Evolutionary conservation across 1,139 yeast genomes (phyloP), one percentile per base, ranked within the genome.

Genomic region (Pichia sp.): DNA sequence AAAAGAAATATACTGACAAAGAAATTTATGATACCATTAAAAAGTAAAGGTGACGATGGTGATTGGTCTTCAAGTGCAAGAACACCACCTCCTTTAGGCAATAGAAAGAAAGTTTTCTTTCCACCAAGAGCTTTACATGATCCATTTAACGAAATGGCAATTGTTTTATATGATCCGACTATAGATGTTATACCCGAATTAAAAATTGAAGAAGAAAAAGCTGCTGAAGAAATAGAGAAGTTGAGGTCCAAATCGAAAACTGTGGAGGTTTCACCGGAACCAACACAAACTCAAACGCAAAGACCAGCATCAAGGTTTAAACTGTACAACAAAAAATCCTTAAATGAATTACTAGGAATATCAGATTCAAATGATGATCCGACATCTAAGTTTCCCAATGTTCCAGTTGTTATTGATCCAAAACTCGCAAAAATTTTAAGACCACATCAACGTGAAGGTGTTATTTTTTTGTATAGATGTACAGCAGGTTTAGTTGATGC

Each of bases 381-480:
- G 44, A 58, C 60, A 16, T 73, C 74, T 36, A 77, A 75, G 52
- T 80, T 76, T 52, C 86, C 95, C 0, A 82, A 87, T 62, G 97
- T 92, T 2, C 96, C 99, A 0, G 98, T 92, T 9, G 97, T 94
- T 2, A 86, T 94, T 44, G 99, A 92, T 61, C 99, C 99, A 0
- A 77, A 76, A 53, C 71, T 92, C 34, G 80, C 95, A 30, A 86
- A 86, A 61, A 82, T 88, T 38, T 71, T 92, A 43, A 76, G 99
- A 56, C 98, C 98, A 0, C 99, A 92, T 72, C 99, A 92, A 65
- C 82, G 92, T 4, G 96, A 92, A 49, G 99, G 99, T 54, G 97
- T 92, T 32, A 79, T 86, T 64, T 92, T 92, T 63, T 69, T 92
- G 50, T 92, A 89, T 62, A 70, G 92, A 51, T 90, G 97, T 65